Conservation (phyloP, 2,329 filamentous ascomycete species). For the Exophiala spinifera region DNA sequence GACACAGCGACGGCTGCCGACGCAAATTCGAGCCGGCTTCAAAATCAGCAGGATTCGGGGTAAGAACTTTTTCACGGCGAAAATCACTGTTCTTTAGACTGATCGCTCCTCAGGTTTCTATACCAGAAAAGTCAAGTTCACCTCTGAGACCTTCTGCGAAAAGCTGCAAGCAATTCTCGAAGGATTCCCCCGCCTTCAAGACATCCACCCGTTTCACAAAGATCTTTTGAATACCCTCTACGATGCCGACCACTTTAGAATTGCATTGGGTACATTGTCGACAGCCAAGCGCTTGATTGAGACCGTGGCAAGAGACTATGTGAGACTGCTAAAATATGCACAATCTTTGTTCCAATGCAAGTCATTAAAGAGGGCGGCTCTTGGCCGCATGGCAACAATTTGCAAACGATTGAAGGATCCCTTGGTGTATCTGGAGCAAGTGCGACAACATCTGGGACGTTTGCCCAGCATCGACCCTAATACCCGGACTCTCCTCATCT, state of each 20-base stretch:
- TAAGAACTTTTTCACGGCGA: conserved; percentile 30
- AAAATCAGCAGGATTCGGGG: conserved; percentile 87
- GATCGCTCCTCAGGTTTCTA: conserved; percentile 67
- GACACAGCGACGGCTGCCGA: conserved; percentile 88
- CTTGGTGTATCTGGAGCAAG: conserved; percentile 91
- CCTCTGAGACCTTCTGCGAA: conserved; percentile 92
- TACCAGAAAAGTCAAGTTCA: conserved; percentile 97
- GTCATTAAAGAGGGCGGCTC: conserved; percentile 91
- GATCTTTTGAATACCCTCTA: conserved; percentile 96
- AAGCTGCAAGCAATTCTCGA: conserved; percentile 89
- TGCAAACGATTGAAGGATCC: conserved; percentile 93
- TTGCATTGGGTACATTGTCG: conserved; percentile 91
- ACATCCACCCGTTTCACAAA: conserved; percentile 93
- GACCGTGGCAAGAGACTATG: conserved; percentile 93
- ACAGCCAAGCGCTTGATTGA: conserved; percentile 96
- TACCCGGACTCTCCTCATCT: conserved; percentile 91
- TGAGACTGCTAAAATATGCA: conserved; percentile 92
- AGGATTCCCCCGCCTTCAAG: conserved; percentile 85
- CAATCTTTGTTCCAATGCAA: conserved; percentile 98
- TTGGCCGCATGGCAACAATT: conserved; percentile 98
- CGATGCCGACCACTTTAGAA: conserved; percentile 96
- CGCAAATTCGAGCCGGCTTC: conserved; percentile 93
- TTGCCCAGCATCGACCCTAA: conserved; percentile 98
- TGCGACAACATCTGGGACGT: conserved; percentile 94
- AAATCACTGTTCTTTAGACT: conserved; percentile 23